These are phyloP conservation scores for Erigeron canadensis DNA, from an alignment of 129 eudicot genomes.

Conservation along the genomic window DNA sequence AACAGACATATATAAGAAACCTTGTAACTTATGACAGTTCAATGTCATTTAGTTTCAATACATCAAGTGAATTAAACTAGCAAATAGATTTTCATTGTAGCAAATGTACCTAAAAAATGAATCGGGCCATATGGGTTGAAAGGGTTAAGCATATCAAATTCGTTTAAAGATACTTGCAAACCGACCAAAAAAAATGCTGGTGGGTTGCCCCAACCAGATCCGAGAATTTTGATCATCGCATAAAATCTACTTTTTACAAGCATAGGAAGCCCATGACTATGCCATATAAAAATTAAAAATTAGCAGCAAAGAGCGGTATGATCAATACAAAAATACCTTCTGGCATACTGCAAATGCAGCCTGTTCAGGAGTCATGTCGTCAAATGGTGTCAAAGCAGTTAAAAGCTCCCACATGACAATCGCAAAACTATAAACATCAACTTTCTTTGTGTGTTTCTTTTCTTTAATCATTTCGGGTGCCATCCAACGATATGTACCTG, in stretches of 20 bases:
- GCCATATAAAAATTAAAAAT: not conserved
- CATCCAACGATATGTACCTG: conserved; percentile 99
- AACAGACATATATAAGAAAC: not conserved
- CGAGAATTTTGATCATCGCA: too few species aligned
- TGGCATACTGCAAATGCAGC: conserved; percentile 99
- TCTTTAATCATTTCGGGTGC: conserved; percentile 98
- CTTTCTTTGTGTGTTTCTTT: conserved; percentile 84
- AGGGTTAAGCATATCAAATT: too few species aligned
- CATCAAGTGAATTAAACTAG: not conserved
- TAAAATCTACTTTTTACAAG: not conserved
- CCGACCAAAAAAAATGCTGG: not conserved
- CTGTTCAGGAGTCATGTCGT: conserved; percentile 92
- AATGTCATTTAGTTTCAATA: not conserved
- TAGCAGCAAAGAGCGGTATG: not conserved
- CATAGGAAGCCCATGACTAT: too few species aligned
- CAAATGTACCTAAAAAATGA: too few species aligned
- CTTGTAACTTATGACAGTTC: not conserved
- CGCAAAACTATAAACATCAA: conserved; percentile 92
- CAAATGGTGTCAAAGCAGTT: conserved; percentile 91
- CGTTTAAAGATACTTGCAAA: too few species aligned
- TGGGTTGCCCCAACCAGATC: not conserved
- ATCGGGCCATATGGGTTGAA: too few species aligned
- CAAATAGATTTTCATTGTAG: too few species aligned
- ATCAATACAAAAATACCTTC: conserved; percentile 56
- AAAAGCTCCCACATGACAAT: conserved; percentile 93